These are phyloP conservation scores for Wallacemonas collosoma DNA, from an alignment of 208 protist species.

Conservation along the genomic window DNA sequence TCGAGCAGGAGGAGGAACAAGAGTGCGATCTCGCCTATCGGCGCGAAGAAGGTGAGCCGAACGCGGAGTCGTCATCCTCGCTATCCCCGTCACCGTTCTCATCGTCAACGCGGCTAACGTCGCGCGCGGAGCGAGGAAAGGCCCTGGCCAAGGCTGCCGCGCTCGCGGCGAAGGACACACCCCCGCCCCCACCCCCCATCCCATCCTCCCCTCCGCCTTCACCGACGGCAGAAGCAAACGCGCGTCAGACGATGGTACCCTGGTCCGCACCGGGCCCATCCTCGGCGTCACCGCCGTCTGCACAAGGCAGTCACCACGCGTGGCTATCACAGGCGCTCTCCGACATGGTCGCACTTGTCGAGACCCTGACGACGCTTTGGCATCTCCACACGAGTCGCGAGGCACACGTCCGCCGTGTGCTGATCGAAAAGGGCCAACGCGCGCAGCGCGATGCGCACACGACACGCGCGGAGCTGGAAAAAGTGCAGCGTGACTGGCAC, in stretches of 20 bases:
- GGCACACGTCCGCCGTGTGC: background rate
- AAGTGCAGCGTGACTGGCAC: background rate
- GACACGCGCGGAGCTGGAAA: background rate
- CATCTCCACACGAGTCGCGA: background rate
- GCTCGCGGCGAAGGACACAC: background rate
- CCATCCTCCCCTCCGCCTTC: background rate
- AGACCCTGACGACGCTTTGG: background rate
- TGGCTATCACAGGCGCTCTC: background rate
- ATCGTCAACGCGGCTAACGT: background rate
- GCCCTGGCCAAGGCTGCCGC: slow-evolving; percentile 2
- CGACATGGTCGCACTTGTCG: background rate
- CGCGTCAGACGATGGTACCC: background rate
- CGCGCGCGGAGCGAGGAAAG: background rate
- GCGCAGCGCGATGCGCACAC: background rate
- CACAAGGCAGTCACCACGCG: background rate
- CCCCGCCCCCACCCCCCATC: too few relatives aligned
- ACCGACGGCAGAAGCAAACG: background rate
- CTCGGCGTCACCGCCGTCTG: background rate
- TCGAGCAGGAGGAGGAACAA: background rate
- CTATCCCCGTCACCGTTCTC: too few relatives aligned
- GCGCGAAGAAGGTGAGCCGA: background rate
- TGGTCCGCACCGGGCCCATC: background rate
- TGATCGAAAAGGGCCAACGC: background rate
- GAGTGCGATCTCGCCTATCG: background rate
- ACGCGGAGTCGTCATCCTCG: background rate